A percentile compares a stretch with the other conserved stretches of the same genome.
phyloP scores from a whole-genome alignment of 805 yeast genomes.

The Blastobotrys attinorum region DNA sequence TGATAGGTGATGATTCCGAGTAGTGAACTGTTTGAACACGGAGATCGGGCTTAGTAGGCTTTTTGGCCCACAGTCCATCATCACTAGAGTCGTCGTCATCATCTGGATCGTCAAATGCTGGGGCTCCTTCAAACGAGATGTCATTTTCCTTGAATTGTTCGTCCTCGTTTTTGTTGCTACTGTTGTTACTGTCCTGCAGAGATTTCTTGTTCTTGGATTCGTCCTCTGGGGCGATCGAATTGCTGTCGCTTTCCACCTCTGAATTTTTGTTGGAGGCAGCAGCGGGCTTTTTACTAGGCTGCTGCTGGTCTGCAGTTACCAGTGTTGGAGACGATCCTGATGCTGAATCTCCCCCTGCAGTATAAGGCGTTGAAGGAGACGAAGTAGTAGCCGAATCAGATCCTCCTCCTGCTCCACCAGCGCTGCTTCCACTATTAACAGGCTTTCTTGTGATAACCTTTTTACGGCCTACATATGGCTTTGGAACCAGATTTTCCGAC shows the following conservation, averaged over 20 bases:
- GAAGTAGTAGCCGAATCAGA: neutral
- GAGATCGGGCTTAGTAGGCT: slow-evolving; percentile 19
- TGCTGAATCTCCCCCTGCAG: slow-evolving; percentile 4
- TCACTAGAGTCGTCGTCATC: slow-evolving; percentile 37
- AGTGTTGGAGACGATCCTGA: slow-evolving; percentile 5
- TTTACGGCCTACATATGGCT: slow-evolving; percentile 22
- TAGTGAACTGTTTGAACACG: slow-evolving; percentile 5
- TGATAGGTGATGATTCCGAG: slow-evolving; percentile 1
- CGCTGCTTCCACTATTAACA: slow-evolving; percentile 5
- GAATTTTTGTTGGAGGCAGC: neutral
- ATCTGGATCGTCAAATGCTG: slow-evolving; percentile 36
- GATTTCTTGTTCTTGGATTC: slow-evolving; percentile 17
- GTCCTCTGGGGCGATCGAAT: neutral
- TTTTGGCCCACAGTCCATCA: slow-evolving; percentile 55
- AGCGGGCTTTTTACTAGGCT: neutral
- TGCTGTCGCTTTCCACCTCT: neutral
- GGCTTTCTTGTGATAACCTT: slow-evolving; percentile 20
- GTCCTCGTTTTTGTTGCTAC: neutral
- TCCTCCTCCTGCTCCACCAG: neutral
- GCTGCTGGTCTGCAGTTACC: neutral
- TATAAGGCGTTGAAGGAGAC: slow-evolving; percentile 6
- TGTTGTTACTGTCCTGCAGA: neutral
- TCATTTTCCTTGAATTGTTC: slow-evolving; percentile 55
- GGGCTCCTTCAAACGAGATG: slow-evolving; percentile 69
- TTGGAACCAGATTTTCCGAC: slow-evolving; percentile 21